Evolutionary conservation across 805 yeast genomes (phyloP).

Genomic region (Barnettozyma vustinii): DNA sequence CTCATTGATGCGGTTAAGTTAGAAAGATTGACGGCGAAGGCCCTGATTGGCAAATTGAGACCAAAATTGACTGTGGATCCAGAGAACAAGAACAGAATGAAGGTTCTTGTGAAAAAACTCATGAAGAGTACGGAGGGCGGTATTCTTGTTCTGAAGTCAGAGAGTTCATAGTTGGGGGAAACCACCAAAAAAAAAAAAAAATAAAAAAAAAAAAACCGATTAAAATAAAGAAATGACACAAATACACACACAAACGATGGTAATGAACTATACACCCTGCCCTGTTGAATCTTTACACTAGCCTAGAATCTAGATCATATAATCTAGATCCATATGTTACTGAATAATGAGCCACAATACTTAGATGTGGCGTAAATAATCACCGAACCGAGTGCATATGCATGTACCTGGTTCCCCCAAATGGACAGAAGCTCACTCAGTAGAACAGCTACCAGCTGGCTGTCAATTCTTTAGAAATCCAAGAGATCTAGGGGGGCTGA

Average conservation of each 20-base stretch:
- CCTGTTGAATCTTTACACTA: no score
- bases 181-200: not conserved
- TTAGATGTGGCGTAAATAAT: not conserved
- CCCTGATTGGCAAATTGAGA: conserved; percentile 54
- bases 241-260: not conserved
- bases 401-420: no score
- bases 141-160: conserved; percentile 20
- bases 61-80: conserved; percentile 58
- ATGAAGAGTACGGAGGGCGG: conserved; percentile 41
- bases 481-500: no score
- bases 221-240: no score
- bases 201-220: no score
- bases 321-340: no score
- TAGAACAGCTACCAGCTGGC: no score
- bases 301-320: no score
- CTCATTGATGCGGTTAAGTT: conserved; percentile 55
- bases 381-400: not conserved
- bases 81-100: conserved; percentile 57
- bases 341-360: not conserved
- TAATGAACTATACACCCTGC: not conserved
- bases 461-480: no score
- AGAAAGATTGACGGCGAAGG: conserved; percentile 47
- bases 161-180: not conserved
- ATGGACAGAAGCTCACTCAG: no score
- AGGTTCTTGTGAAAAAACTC: conserved; percentile 49